These are phyloP conservation scores for Salix exigua DNA, from an alignment of 345 rosid genomes.

Conservation along the genomic window DNA sequence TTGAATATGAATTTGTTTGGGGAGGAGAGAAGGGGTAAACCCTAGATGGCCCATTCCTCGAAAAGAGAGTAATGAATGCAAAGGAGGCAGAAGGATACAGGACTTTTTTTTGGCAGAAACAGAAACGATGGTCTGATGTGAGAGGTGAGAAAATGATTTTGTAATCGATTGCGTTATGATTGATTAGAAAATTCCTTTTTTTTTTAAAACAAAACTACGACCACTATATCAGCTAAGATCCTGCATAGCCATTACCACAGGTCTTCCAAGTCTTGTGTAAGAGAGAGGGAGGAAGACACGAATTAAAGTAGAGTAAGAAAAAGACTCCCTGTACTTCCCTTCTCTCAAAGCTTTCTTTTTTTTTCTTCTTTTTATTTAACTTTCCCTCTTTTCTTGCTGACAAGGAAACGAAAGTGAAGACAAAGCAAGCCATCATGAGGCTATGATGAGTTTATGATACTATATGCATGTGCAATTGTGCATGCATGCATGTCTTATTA, in stretches of 20 bases:
- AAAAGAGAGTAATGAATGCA: slow-evolving; percentile 30
- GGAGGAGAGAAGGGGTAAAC: slow-evolving; percentile 13
- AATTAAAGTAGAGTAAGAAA: neutral
- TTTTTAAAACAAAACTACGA: neutral
- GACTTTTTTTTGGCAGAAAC: slow-evolving; percentile 21
- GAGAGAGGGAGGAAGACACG: neutral
- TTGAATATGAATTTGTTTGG: slow-evolving; percentile 1
- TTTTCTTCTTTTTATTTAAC: neutral
- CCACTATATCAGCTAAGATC: too few species aligned
- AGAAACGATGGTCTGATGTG: slow-evolving; percentile 29
- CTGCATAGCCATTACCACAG: too few species aligned
- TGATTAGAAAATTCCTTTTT: slow-evolving; percentile 10
- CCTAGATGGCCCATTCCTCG: slow-evolving; percentile 27
- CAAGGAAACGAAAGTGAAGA: slow-evolving; percentile 15
- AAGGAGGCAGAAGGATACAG: slow-evolving; percentile 15
- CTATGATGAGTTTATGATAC: slow-evolving; percentile 20
- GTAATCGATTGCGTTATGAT: slow-evolving; percentile 58
- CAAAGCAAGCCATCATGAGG: slow-evolving; percentile 18
- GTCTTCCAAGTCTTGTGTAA: too few species aligned
- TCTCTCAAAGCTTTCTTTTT: slow-evolving; percentile 6
- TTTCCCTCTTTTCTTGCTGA: slow-evolving; percentile 22
- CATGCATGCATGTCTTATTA: slow-evolving; percentile 16
- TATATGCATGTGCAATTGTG: slow-evolving; percentile 8
- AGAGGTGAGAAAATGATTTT: slow-evolving; percentile 40
- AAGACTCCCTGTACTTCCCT: neutral